Conservation (phyloP, 2,329 filamentous ascomycete genomes). For the Pyrenochaeta sp. region DNA sequence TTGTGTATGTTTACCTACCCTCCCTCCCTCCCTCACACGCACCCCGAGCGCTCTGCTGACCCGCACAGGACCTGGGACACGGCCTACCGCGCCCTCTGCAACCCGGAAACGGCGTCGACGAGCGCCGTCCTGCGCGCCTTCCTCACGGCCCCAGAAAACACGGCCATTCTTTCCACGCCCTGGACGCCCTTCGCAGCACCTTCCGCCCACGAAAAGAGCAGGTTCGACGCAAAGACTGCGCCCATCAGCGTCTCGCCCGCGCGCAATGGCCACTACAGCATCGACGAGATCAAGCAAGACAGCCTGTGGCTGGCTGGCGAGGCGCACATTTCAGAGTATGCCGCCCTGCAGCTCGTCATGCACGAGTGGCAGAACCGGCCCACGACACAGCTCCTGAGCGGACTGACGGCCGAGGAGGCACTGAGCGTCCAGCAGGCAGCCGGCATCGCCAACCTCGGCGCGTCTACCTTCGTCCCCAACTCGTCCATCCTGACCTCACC, state of each 20-base stretch:
- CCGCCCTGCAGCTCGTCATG: slow-evolving; percentile 79
- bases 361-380: slow-evolving; percentile 85
- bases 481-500: slow-evolving; percentile 52
- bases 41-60: slow-evolving; percentile 23
- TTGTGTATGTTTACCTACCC: slow-evolving; percentile 73
- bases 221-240: slow-evolving; percentile 84
- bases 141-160: slow-evolving; percentile 72
- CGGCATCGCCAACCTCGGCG: slow-evolving; percentile 68
- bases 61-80: slow-evolving; percentile 67
- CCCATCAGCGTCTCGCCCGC: slow-evolving; percentile 82
- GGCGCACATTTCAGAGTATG: slow-evolving; percentile 78
- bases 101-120: slow-evolving; percentile 53
- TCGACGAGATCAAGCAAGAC: slow-evolving; percentile 84
- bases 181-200: slow-evolving; percentile 71
- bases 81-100: slow-evolving; percentile 62
- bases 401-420: slow-evolving; percentile 79
- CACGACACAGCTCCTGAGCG: slow-evolving; percentile 72
- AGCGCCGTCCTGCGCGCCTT: slow-evolving; percentile 66
- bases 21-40: neutral
- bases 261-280: slow-evolving; percentile 70
- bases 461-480: slow-evolving; percentile 54
- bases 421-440: slow-evolving; percentile 78
- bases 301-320: slow-evolving; percentile 84
- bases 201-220: slow-evolving; percentile 69
- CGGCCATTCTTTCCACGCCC: slow-evolving; percentile 72